These are phyloP conservation scores for Xylariaceae sp. DNA, from an alignment of 2,329 filamentous ascomycete species.

Conservation along the genomic window DNA sequence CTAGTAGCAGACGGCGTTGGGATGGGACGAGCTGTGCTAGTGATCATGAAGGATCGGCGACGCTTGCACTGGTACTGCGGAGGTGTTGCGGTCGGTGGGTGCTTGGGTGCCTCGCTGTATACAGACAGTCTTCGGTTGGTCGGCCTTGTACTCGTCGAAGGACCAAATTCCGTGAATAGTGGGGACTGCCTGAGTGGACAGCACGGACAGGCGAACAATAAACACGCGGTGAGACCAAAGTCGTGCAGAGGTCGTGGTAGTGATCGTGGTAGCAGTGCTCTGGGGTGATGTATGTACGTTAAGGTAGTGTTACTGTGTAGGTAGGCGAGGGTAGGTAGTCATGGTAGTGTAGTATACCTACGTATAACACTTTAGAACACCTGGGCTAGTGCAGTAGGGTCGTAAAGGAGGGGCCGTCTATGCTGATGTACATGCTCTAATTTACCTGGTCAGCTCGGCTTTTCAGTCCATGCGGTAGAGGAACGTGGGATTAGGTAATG, in stretches of 20 bases:
- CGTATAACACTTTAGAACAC: too few relatives aligned
- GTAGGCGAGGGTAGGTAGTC: conserved; percentile 10
- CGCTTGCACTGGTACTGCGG: conserved; percentile 10
- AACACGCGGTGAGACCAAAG: conserved; percentile 15
- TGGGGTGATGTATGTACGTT: background rate
- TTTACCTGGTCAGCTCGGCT: conserved; percentile 7
- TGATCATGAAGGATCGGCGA: conserved; percentile 20
- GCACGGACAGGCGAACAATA: background rate
- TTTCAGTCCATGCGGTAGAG: conserved; percentile 3
- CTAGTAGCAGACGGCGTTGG: conserved; percentile 15
- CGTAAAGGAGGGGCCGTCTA: conserved; percentile 6
- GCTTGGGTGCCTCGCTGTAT: background rate
- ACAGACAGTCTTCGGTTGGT: conserved; percentile 4
- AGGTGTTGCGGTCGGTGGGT: background rate
- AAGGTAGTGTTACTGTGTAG: background rate
- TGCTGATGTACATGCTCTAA: background rate
- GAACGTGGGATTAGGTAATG: conserved; percentile 16
- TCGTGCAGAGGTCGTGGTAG: background rate
- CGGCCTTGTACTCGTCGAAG: background rate
- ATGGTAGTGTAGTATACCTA: conserved; percentile 5
- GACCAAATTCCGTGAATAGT: too few relatives aligned
- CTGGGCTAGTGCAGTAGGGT: too few relatives aligned
- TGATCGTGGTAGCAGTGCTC: conserved; percentile 1
- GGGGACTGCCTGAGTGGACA: too few relatives aligned
- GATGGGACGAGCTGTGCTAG: background rate